Percentiles rank a stretch among this genome's conserved stretches.
Conservation (phyloP, 371 early-diverging fungal genomes). For the Lichtheimia corymbifera region DNA sequence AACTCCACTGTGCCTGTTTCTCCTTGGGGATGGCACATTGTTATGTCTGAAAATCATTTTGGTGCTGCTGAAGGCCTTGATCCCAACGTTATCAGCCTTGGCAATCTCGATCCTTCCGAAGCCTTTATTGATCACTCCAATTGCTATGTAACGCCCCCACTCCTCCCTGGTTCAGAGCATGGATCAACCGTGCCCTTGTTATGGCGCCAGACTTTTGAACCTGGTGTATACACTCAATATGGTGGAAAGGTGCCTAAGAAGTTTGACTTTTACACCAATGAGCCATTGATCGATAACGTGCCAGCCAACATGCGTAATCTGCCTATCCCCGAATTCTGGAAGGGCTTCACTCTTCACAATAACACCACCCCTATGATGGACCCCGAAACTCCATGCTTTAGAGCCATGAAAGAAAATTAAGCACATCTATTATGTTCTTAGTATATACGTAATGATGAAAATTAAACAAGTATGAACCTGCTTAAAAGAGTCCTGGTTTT, state of each 20-base stretch:
- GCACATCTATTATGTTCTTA: too few relatives aligned
- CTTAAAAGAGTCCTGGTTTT: too few relatives aligned
- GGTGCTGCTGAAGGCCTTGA: slow-evolving; percentile 33
- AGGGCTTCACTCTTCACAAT: slow-evolving; percentile 36
- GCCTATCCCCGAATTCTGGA: slow-evolving; percentile 36
- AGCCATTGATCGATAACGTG: slow-evolving; percentile 24
- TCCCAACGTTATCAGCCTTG: slow-evolving; percentile 44
- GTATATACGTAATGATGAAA: too few relatives aligned
- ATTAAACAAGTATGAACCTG: too few relatives aligned
- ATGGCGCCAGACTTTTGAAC: slow-evolving; percentile 34
- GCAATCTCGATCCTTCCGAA: slow-evolving; percentile 33
- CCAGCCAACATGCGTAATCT: slow-evolving; percentile 38
- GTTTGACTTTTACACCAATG: slow-evolving; percentile 14
- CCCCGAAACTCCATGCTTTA: slow-evolving; percentile 18
- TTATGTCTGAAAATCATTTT: slow-evolving; percentile 33
- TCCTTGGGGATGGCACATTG: slow-evolving; percentile 39
- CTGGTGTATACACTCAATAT: slow-evolving; percentile 17
- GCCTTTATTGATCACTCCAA: slow-evolving; percentile 31
- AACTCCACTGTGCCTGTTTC: slow-evolving; percentile 36
- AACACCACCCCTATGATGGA: slow-evolving; percentile 34
- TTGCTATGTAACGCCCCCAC: slow-evolving; percentile 41
- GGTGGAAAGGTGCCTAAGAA: slow-evolving; percentile 34
- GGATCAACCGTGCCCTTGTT: slow-evolving; percentile 25
- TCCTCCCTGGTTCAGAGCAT: slow-evolving; percentile 13
- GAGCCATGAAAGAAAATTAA: too few relatives aligned